Percentiles rank a stretch among this genome's conserved stretches.
These are phyloP conservation scores for Polytrichum formosum DNA, from an alignment of 225 moss, liverwort and hornwort species.

Conservation along the genomic window DNA sequence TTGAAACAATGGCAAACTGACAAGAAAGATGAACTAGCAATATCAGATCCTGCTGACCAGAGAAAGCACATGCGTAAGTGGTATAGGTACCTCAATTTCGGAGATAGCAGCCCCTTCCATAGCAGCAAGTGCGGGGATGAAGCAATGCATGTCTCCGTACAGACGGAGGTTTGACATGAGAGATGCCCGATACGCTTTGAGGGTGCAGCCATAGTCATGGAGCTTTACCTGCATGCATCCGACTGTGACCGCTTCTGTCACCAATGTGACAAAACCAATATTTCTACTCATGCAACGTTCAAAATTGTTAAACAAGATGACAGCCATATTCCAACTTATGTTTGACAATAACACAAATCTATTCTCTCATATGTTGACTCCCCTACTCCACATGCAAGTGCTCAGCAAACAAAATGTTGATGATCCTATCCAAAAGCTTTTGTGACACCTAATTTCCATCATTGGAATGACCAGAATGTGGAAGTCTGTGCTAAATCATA, in stretches of 20 bases:
- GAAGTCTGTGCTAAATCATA: no score
- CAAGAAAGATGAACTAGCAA: not conserved
- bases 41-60: not conserved
- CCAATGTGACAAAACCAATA: constrained; percentile 25
- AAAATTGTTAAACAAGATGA: no score
- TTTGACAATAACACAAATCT: no score
- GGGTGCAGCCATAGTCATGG: constrained; percentile 60
- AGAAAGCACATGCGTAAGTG: not conserved
- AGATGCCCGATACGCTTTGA: constrained; percentile 57
- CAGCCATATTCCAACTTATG: no score
- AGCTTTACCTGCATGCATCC: constrained; percentile 53
- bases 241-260: constrained; percentile 44
- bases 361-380: no score
- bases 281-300: no score
- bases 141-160: constrained; percentile 52
- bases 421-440: no score
- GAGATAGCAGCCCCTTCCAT: constrained; percentile 58
- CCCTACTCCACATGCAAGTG: no score
- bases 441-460: no score
- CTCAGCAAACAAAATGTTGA: no score
- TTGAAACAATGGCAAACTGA: no score
- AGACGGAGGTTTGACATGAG: constrained; percentile 38
- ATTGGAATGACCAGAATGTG: no score
- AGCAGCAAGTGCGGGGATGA: constrained; percentile 51
- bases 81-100: constrained; percentile 37